These are phyloP conservation scores for Sporobolomyces phaffii DNA, from an alignment of 768 basidiomycete genomes.

Conservation along the genomic window DNA sequence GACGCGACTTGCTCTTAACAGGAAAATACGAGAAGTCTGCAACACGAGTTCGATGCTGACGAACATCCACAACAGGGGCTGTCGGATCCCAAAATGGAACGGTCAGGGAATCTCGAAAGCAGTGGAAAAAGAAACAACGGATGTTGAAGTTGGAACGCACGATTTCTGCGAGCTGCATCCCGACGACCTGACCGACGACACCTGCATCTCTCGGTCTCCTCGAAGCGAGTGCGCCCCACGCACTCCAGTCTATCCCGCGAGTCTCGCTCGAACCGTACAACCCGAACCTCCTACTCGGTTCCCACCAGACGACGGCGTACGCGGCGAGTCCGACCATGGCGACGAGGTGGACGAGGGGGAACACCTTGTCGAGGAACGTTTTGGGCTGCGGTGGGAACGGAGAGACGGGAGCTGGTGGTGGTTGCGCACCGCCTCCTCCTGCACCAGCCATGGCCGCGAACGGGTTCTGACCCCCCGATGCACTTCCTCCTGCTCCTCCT, in stretches of 20 bases:
- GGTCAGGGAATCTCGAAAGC: background rate
- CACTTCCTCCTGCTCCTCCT: slow-evolving; percentile 4
- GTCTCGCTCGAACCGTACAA: slow-evolving; percentile 22
- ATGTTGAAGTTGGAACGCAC: too few species aligned
- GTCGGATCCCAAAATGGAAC: background rate
- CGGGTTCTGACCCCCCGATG: background rate
- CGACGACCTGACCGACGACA: slow-evolving; percentile 12
- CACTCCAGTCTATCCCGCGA: slow-evolving; percentile 38
- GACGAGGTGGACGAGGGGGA: slow-evolving; percentile 41
- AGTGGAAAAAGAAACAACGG: background rate
- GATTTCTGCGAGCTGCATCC: slow-evolving; percentile 21
- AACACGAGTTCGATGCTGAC: slow-evolving; percentile 42
- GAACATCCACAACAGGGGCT: slow-evolving; percentile 42
- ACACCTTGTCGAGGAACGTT: slow-evolving; percentile 37
- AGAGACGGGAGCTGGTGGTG: background rate
- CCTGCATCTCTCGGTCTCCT: slow-evolving; percentile 6
- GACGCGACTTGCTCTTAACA: slow-evolving; percentile 33
- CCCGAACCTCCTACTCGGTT: slow-evolving; percentile 31
- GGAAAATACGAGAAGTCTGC: slow-evolving; percentile 40
- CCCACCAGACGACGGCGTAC: slow-evolving; percentile 35
- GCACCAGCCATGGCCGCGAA: background rate
- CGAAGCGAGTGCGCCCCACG: slow-evolving; percentile 33
- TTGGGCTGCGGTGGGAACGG: slow-evolving; percentile 25
- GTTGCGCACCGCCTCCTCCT: background rate
- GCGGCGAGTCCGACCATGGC: slow-evolving; percentile 39